A percentile compares a stretch with the other conserved stretches of the same genome.
phyloP scores from a whole-genome alignment of 2,329 filamentous ascomycete species.

The Talaromyces sp. region DNA sequence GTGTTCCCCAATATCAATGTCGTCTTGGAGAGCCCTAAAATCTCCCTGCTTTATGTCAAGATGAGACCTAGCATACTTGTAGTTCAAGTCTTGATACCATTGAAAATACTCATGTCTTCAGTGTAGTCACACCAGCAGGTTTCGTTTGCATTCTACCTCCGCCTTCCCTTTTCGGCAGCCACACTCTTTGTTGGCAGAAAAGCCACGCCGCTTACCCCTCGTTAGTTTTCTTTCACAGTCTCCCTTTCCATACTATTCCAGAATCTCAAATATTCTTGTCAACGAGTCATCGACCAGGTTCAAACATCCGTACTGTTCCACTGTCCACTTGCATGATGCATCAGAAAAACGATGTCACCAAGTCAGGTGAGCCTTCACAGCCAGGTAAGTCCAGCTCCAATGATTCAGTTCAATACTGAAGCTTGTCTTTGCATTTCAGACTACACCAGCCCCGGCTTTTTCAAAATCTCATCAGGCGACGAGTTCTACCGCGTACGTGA shows the following conservation, averaged over 20 bases:
- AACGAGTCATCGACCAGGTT: background rate
- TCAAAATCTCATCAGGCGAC: background rate
- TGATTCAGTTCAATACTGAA: background rate
- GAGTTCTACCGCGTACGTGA: background rate
- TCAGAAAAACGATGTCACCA: background rate
- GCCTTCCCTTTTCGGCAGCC: background rate
- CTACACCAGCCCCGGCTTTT: background rate
- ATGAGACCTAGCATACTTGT: no score
- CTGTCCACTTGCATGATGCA: background rate
- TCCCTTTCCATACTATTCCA: background rate
- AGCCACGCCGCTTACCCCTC: background rate
- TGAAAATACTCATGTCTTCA: background rate
- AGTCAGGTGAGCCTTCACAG: background rate
- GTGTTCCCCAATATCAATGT: no score
- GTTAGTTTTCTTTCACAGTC: background rate
- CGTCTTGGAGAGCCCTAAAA: no score
- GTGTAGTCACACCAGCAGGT: background rate
- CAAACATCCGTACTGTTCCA: background rate
- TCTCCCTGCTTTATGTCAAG: no score
- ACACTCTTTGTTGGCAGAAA: background rate
- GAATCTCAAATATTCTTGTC: background rate
- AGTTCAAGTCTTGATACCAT: no score
- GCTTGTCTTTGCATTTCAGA: background rate
- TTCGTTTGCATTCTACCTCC: background rate
- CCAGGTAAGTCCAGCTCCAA: background rate